Percentiles rank a stretch among this genome's conserved stretches.
Conservation (phyloP, 2,329 filamentous ascomycete genomes). For the Fusarium solani-melongenae region DNA sequence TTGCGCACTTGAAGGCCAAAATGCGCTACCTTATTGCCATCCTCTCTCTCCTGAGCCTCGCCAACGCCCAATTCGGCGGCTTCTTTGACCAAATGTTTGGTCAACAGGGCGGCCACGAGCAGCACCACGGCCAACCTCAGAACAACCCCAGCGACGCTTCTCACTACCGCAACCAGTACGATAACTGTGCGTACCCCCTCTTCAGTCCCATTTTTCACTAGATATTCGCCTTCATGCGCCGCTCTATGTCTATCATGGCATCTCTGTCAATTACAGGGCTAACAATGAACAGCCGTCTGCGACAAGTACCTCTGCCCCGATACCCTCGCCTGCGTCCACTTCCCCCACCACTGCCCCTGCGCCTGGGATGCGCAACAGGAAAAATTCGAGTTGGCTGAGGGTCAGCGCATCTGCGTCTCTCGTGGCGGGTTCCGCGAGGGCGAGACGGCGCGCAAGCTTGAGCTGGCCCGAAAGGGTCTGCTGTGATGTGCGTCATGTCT, state of each 20-base stretch:
- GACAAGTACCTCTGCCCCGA: slow-evolving; percentile 94
- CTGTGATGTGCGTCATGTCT: slow-evolving; percentile 56
- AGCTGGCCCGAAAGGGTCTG: slow-evolving; percentile 82
- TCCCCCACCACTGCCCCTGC: slow-evolving; percentile 97
- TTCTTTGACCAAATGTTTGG: slow-evolving; percentile 99
- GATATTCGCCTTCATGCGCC: background rate
- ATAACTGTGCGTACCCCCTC: slow-evolving; percentile 63
- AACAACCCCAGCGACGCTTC: slow-evolving; percentile 87
- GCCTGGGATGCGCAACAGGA: slow-evolving; percentile 81
- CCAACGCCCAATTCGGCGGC: slow-evolving; percentile 81
- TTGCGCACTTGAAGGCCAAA: slow-evolving; percentile 19
- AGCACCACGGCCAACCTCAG: slow-evolving; percentile 68
- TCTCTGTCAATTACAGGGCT: background rate
- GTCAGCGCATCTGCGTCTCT: slow-evolving; percentile 77
- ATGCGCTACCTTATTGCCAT: slow-evolving; percentile 55
- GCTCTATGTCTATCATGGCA: background rate
- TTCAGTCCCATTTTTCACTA: background rate
- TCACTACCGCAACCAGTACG: slow-evolving; percentile 80
- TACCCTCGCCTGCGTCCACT: slow-evolving; percentile 93
- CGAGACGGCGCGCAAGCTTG: slow-evolving; percentile 79
- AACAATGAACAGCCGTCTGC: slow-evolving; percentile 73
- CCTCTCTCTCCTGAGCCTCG: slow-evolving; percentile 70
- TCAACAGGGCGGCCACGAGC: slow-evolving; percentile 57
- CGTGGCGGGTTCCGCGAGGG: slow-evolving; percentile 79
- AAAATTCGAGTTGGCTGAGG: slow-evolving; percentile 80